Conservation (phyloP, 805 yeast species). For the Candida boleticola region DNA sequence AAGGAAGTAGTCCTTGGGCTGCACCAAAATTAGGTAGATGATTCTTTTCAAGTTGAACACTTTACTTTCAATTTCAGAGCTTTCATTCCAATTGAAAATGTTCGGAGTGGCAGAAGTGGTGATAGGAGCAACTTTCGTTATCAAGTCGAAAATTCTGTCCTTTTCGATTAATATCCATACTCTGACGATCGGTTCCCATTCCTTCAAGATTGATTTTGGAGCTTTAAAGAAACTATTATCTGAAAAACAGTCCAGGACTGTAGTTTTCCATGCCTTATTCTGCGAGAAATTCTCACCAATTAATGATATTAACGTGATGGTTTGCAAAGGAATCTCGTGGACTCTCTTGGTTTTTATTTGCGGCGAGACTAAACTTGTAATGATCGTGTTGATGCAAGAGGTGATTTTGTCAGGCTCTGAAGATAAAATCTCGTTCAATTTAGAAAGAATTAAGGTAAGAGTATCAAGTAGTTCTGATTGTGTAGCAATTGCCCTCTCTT, state of each 20-base stretch:
- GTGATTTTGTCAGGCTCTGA: constrained; percentile 61
- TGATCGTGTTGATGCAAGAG: constrained; percentile 47
- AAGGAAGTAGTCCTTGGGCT: constrained; percentile 57
- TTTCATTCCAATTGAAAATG: constrained; percentile 70
- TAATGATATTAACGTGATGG: constrained; percentile 44
- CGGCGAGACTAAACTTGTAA: constrained; percentile 54
- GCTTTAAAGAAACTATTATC: constrained; percentile 57
- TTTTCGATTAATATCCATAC: constrained; percentile 67
- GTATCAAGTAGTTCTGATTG: constrained; percentile 47
- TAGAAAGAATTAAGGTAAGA: constrained; percentile 27
- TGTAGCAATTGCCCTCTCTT: constrained; percentile 13
- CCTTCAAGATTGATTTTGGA: constrained; percentile 19
- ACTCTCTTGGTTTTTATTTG: constrained; percentile 45
- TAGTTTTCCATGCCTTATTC: constrained; percentile 58
- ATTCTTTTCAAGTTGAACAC: constrained; percentile 58
- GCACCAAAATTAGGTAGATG: constrained; percentile 59
- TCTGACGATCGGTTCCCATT: constrained; percentile 56
- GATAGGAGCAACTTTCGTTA: constrained; percentile 31
- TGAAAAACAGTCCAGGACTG: constrained; percentile 61
- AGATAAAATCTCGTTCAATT: constrained; percentile 40
- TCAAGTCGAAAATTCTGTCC: constrained; percentile 55
- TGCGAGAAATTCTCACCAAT: constrained; percentile 30
- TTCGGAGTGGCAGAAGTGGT: constrained; percentile 51
- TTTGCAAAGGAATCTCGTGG: constrained; percentile 34
- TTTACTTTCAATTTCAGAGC: constrained; percentile 55